Base-by-base conservation (phyloP, 2,329 filamentous ascomycete species). In the Colletotrichum kahawae region DNA sequence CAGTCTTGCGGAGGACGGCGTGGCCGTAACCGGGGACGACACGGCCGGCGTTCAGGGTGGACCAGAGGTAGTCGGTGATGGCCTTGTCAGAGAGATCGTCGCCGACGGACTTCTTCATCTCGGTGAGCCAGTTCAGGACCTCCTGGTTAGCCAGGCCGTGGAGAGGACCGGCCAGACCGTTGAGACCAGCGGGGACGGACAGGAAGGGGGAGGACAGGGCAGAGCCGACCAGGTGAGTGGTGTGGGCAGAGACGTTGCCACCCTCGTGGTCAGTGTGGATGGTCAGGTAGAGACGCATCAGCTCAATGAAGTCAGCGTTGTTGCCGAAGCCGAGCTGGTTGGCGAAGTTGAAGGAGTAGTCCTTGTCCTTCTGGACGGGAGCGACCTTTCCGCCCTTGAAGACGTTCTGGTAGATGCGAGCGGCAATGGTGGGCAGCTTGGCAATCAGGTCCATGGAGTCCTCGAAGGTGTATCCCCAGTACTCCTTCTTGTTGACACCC, bases 191-290 rank as follows among this genome's bases (percentile, higher is more conserved):
- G 82, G 97, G 93, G 80, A 99, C 92, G 75, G 97, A 99, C 81
- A 99, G 93, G 93, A 97, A 97, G 79, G 97, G 96, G 79, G 97
- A 99, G 92, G 95, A 98, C 83, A 99, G 93, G 82, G 97, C 96
- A 84, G 93, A 95, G 87, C 97, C 97, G 82, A 99, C 97, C 86
- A 99, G 91, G 91, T 99, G 97, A 80, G 97, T 98, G 86, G 97
- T 98, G 92, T 99, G 97, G 80, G 97, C 97, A 86, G 92, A 95
- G 88, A 99, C 97, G 88, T 99, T 99, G 81, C 97, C 97, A 90
- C 97, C 97, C 92, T 99, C 97, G 92, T 99, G 97, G 88, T 99
- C 97, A 77, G 97, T 96, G 94, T 99, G 97, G 88, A 99, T 99
- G 89, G 97, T 98, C 83, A 99, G 92, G 93, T 99, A 99, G 80